Evolutionary conservation across 2,329 filamentous ascomycete genomes (phyloP).

Genomic region (Pestalotiopsis sp.): DNA sequence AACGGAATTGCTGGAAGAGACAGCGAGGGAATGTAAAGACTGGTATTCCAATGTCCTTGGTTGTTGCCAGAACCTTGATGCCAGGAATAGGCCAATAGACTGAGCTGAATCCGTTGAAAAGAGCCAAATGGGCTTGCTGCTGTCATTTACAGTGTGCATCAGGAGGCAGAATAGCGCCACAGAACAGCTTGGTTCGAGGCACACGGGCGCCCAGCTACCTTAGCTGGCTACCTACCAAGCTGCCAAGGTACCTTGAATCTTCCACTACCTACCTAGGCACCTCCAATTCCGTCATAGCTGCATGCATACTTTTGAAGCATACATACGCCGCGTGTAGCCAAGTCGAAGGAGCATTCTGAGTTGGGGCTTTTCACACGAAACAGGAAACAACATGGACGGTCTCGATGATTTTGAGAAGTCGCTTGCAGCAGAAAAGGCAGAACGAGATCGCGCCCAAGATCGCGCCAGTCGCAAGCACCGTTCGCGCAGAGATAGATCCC

Average conservation of each 20-base stretch:
- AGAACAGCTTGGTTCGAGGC: not conserved
- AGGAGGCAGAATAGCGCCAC: not conserved
- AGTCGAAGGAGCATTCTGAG: not conserved
- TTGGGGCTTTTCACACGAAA: too few species aligned
- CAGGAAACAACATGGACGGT: constrained; percentile 44
- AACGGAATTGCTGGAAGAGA: not conserved
- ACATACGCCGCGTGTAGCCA: not conserved
- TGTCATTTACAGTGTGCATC: not conserved
- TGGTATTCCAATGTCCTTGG: too few species aligned
- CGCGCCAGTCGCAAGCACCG: constrained; percentile 44
- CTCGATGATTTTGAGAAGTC: constrained; percentile 76
- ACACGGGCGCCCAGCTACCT: not conserved
- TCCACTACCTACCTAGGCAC: not conserved
- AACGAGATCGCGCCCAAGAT: constrained; percentile 50
- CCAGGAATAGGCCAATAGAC: too few species aligned
- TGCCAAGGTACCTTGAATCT: too few species aligned
- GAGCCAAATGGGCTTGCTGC: not conserved
- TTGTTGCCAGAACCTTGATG: too few species aligned
- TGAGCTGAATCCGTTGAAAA: too few species aligned
- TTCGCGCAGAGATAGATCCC: constrained; percentile 30
- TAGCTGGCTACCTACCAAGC: too few species aligned
- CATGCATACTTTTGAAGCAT: not conserved
- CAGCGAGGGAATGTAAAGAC: too few species aligned
- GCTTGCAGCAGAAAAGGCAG: constrained; percentile 65
- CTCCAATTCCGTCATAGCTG: constrained; percentile 6